These are phyloP conservation scores for Monosporascus sp. DNA, from an alignment of 2,329 filamentous ascomycete genomes.

Conservation along the genomic window DNA sequence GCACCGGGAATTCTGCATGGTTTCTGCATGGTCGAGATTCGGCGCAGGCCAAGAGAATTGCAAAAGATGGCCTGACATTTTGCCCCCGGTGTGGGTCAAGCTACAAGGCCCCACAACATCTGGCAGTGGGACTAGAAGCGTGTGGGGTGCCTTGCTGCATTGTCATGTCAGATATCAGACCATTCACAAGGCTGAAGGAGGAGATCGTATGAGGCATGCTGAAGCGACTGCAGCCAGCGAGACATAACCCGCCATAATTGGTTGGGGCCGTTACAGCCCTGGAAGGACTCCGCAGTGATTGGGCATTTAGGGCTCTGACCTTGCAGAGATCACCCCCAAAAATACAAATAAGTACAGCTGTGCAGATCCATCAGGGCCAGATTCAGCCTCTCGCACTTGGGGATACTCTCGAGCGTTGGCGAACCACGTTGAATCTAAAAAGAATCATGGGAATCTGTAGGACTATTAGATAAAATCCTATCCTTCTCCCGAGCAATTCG, in stretches of 20 bases:
- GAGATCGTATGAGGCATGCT: constrained; percentile 5
- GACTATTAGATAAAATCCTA: no score
- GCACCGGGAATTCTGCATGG: not conserved
- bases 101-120: not conserved
- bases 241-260: not conserved
- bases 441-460: no score
- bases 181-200: constrained; percentile 6
- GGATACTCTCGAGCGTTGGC: no score
- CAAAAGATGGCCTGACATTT: constrained; percentile 1
- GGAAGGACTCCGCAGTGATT: not conserved
- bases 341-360: no score
- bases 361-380: no score
- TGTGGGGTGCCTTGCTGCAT: not conserved
- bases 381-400: no score
- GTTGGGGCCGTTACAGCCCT: not conserved
- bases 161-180: not conserved
- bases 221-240: not conserved
- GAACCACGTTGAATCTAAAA: no score
- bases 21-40: not conserved
- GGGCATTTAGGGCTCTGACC: not conserved
- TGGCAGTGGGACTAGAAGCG: not conserved
- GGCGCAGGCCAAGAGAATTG: not conserved
- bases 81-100: not conserved
- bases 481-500: no score
- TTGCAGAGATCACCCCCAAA: not conserved